These are phyloP conservation scores for Peterozyma toletana DNA, from an alignment of 805 yeast species.

Conservation along the genomic window DNA sequence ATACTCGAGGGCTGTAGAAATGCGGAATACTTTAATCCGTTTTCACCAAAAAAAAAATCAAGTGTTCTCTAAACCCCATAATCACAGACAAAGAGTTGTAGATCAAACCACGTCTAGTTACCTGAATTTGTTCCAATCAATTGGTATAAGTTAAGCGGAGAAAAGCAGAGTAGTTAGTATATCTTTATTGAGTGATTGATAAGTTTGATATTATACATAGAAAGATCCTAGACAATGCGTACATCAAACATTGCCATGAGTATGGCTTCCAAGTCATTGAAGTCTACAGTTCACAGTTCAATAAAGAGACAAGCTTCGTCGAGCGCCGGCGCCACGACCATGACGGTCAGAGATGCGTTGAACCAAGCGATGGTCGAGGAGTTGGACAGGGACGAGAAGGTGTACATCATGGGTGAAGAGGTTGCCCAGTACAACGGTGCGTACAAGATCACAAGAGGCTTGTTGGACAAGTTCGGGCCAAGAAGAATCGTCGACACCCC, in stretches of 20 bases:
- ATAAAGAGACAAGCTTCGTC: conserved; percentile 36
- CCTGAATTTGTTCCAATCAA: too few relatives aligned
- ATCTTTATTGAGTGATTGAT: too few relatives aligned
- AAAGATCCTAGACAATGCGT: not conserved
- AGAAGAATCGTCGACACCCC: conserved; percentile 94
- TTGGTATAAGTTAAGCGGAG: too few relatives aligned
- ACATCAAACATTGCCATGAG: conserved; percentile 32
- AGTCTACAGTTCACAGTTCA: conserved; percentile 15
- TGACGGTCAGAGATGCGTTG: conserved; percentile 96
- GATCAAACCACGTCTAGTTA: too few relatives aligned
- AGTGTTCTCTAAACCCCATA: too few relatives aligned
- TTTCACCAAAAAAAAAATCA: too few relatives aligned
- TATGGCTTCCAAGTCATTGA: conserved; percentile 31
- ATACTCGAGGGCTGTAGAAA: not conserved
- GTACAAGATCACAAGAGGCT: conserved; percentile 92
- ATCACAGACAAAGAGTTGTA: too few relatives aligned
- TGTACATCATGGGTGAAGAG: conserved; percentile 97
- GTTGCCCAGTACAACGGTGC: conserved; percentile 99
- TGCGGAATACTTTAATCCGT: conserved; percentile 3
- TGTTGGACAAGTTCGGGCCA: conserved; percentile 92
- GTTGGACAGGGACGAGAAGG: conserved; percentile 90
- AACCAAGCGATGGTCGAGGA: conserved; percentile 96
- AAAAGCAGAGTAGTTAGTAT: too few relatives aligned
- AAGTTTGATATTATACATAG: too few relatives aligned
- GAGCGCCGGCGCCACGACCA: conserved; percentile 43